Base-by-base conservation (phyloP, 495 filamentous ascomycete species). In the Parmelia sp. region DNA sequence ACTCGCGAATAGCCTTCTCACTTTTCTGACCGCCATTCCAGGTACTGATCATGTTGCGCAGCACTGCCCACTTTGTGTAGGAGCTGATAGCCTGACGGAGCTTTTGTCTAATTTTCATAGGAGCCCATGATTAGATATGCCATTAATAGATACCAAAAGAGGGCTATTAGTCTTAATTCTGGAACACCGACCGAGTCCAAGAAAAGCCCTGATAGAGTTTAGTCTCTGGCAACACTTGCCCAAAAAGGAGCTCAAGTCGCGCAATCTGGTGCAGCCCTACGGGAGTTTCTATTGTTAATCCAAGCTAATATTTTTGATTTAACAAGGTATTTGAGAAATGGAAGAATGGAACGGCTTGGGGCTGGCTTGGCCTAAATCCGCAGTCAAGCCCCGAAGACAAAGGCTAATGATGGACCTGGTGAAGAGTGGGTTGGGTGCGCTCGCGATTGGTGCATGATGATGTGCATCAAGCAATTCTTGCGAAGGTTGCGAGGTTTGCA, bases 21-120 rank as follows among this genome's bases (percentile, higher is more conserved):
- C 23, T 64, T 40, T 53, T 59, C 62, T 64, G 62, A 64, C 62
- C 62, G 62, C 62, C 62, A 64, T 56, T 64, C 58, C 57, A 64
- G 62, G 56, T 31, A 40, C 33, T 60, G n/a, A 31, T 9, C 60
- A n/a, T 62, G 31, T 49, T 33, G 45, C 60, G 47, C 60, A 62
- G 62, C 62, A 58, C 62, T 58, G 62, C 57, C 57, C 57, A n/a
- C 45, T 44, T 27, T 37, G n/a, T 45, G 58, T 60, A 37, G 58
- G 58, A 60, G 23, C 40, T 44, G 57, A 44, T 44, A 44, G 39
- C 37, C 37, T 44, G 21, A 44, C 27, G 57, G 21, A 21, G 14
- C 9, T 36, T 42, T 59, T 42, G 37, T 39, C 58, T 60, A 31
- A 33, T 7, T 42, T 7, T 42, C n/a, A 59, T 23, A 59, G 36